A percentile compares a stretch with the other conserved stretches of the same genome.
Evolutionary conservation across 257 asterid species (phyloP).

Genomic region (Salvia splendens): DNA sequence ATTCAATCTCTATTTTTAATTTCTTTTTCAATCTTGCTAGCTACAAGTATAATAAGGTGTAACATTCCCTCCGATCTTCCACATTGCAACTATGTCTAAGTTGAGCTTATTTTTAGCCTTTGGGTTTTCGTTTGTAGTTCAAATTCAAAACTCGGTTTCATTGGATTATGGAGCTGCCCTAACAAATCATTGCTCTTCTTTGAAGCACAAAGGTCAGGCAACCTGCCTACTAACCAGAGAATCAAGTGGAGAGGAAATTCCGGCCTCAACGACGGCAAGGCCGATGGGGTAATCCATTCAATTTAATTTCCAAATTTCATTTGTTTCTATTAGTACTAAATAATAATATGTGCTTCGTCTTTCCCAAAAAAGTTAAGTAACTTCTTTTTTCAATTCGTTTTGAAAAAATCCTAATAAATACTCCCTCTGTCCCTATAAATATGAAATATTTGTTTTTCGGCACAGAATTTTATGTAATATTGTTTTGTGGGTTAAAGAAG

Average conservation of each 20-base stretch:
- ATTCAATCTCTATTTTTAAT: too few species aligned
- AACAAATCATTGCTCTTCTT: slow-evolving; percentile 58
- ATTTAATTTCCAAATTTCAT: too few species aligned
- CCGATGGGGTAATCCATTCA: slow-evolving; percentile 34
- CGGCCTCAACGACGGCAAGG: slow-evolving; percentile 50
- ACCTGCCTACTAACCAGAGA: slow-evolving; percentile 52
- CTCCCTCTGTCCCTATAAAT: too few species aligned
- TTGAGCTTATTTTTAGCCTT: slow-evolving; percentile 30
- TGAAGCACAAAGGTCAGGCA: slow-evolving; percentile 81
- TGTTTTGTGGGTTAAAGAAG: too few species aligned
- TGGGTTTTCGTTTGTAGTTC: slow-evolving; percentile 23
- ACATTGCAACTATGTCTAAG: slow-evolving; percentile 32
- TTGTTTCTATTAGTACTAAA: too few species aligned
- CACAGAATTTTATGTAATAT: too few species aligned
- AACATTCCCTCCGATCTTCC: slow-evolving; percentile 11
- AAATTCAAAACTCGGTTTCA: slow-evolving; percentile 34
- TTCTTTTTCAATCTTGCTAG: too few species aligned
- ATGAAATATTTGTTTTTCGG: too few species aligned
- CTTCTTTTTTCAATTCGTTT: too few species aligned
- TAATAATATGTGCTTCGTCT: too few species aligned
- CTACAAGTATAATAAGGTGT: slow-evolving; percentile 23
- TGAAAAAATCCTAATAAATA: too few species aligned
- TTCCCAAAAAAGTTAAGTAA: too few species aligned
- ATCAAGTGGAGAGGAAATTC: slow-evolving; percentile 68
- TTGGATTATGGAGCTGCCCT: slow-evolving; percentile 57